phyloP scores from a whole-genome alignment of 2,329 filamentous ascomycete genomes.

The Diaporthe amygdali region DNA sequence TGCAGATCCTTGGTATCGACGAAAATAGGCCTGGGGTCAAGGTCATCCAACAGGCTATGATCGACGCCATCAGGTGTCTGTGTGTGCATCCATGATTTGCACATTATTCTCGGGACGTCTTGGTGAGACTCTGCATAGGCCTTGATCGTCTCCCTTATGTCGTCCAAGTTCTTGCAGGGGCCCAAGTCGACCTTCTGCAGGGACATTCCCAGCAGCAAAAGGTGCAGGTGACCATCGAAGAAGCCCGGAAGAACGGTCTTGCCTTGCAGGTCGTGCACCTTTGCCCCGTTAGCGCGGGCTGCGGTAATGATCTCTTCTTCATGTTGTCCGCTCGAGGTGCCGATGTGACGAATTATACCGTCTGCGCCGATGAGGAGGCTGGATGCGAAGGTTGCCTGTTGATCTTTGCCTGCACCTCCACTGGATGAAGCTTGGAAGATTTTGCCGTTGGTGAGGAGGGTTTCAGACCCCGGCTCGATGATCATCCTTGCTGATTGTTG shows the following conservation, averaged over 20 bases:
- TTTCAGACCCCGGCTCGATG: slow-evolving; percentile 5
- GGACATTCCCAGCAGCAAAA: slow-evolving; percentile 59
- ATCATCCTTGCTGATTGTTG: neutral
- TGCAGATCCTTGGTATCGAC: slow-evolving; percentile 64
- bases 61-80: slow-evolving; percentile 57
- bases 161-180: slow-evolving; percentile 49
- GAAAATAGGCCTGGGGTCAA: slow-evolving; percentile 57
- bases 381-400: slow-evolving; percentile 39
- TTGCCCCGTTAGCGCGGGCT: slow-evolving; percentile 32
- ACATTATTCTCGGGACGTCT: slow-evolving; percentile 51
- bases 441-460: slow-evolving; percentile 54
- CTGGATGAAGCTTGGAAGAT: slow-evolving; percentile 42
- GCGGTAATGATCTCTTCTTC: slow-evolving; percentile 29
- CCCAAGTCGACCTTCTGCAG: slow-evolving; percentile 56
- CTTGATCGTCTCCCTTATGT: slow-evolving; percentile 53
- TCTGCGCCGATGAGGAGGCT: slow-evolving; percentile 41
- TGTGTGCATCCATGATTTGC: slow-evolving; percentile 60
- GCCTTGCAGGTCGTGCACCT: slow-evolving; percentile 41
- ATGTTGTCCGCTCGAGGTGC: slow-evolving; percentile 34
- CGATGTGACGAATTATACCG: slow-evolving; percentile 42
- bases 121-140: slow-evolving; percentile 51
- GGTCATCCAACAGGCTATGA: slow-evolving; percentile 55
- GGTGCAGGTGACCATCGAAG: slow-evolving; percentile 63
- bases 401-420: slow-evolving; percentile 29
- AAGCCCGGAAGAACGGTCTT: slow-evolving; percentile 57